These are phyloP conservation scores for Rhizopogon rudus DNA, from an alignment of 768 basidiomycete species.

Conservation along the genomic window DNA sequence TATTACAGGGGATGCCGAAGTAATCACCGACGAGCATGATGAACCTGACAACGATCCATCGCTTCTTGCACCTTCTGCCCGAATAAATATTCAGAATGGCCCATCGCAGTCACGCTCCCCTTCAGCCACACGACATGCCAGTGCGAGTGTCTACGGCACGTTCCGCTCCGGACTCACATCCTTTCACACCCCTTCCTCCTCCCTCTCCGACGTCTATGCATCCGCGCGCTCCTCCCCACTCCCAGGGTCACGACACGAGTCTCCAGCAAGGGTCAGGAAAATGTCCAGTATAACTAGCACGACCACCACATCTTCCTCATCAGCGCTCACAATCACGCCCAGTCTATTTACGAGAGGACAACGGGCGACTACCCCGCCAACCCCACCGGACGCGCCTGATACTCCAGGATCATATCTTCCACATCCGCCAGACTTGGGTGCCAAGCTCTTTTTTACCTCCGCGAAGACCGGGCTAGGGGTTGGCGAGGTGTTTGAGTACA, in stretches of 20 bases:
- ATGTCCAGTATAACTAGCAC: slow-evolving; percentile 21
- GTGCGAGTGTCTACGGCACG: slow-evolving; percentile 42
- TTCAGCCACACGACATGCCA: slow-evolving; percentile 34
- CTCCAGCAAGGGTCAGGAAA: slow-evolving; percentile 18
- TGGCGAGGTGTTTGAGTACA: slow-evolving; percentile 68
- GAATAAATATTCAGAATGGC: slow-evolving; percentile 23
- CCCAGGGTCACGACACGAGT: slow-evolving; percentile 28
- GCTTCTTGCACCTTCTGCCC: background rate
- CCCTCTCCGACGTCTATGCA: slow-evolving; percentile 58
- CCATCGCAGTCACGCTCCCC: slow-evolving; percentile 42
- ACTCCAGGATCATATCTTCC: slow-evolving; percentile 9
- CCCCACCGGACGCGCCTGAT: slow-evolving; percentile 8
- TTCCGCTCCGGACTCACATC: slow-evolving; percentile 51
- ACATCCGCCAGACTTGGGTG: slow-evolving; percentile 42
- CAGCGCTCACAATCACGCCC: slow-evolving; percentile 55
- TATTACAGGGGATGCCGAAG: background rate
- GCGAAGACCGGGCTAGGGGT: slow-evolving; percentile 79
- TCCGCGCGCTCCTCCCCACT: slow-evolving; percentile 60
- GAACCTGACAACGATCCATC: slow-evolving; percentile 14
- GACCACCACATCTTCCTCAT: slow-evolving; percentile 38
- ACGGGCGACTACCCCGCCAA: slow-evolving; percentile 10
- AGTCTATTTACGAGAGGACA: slow-evolving; percentile 44
- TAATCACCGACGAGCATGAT: slow-evolving; percentile 16
- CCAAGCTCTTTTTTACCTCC: slow-evolving; percentile 68
- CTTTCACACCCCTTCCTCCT: slow-evolving; percentile 79